Conservation (phyloP, 1,284 basidiomycete species). For the Wallemia mellicola region DNA sequence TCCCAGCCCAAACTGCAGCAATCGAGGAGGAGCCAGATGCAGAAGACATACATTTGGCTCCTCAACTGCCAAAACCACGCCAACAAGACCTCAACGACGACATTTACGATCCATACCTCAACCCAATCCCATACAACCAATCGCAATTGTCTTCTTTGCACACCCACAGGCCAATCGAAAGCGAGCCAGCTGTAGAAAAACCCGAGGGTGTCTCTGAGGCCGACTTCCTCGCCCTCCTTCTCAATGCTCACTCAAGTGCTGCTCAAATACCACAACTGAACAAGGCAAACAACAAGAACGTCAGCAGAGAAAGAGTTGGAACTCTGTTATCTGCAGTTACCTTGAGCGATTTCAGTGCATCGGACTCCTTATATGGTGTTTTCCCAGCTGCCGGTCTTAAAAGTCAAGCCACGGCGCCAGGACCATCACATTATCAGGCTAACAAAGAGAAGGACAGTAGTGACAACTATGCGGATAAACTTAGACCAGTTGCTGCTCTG, state of each 20-base stretch:
- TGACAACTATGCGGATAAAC: not conserved
- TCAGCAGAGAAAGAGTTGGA: not conserved
- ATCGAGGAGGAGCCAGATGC: not conserved
- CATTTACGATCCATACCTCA: not conserved
- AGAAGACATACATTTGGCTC: not conserved
- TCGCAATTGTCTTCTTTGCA: not conserved
- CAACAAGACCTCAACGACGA: not conserved
- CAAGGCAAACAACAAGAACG: not conserved
- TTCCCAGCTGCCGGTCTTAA: not conserved
- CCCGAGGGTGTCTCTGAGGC: not conserved
- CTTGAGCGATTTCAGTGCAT: not conserved
- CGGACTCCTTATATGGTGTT: not conserved
- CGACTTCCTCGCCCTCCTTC: not conserved
- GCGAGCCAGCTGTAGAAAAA: not conserved
- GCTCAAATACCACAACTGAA: not conserved
- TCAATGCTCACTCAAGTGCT: not conserved
- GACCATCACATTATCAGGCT: not conserved
- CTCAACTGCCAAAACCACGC: not conserved
- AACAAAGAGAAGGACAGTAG: not conserved
- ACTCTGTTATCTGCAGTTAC: not conserved
- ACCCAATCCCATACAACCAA: not conserved
- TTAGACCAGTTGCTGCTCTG: not conserved
- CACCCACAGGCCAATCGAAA: not conserved
- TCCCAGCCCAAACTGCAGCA: not conserved
- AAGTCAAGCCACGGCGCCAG: not conserved